A percentile compares a stretch with the other conserved stretches of the same genome.
Conservation (phyloP, 208 protist genomes). For the Acanthamoeba lenticulata region DNA sequence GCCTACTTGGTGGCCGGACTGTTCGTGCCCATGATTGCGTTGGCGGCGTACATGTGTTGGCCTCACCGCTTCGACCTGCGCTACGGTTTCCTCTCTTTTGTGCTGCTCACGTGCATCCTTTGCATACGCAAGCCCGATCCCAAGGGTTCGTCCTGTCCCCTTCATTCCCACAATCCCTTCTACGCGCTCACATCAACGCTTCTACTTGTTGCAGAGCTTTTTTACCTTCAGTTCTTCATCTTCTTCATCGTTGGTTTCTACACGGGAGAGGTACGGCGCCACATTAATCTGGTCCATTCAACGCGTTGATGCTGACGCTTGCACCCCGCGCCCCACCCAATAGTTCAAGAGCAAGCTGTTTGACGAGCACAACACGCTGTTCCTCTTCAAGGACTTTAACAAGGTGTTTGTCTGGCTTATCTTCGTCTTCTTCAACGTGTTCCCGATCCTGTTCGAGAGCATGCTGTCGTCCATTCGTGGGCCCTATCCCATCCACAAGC, state of each 20-base stretch:
- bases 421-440: slow-evolving; percentile 53
- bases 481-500: slow-evolving; percentile 55
- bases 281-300: neutral
- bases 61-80: neutral
- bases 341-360: slow-evolving; percentile 60
- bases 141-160: neutral
- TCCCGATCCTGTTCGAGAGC: slow-evolving; percentile 49
- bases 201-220: neutral
- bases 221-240: slow-evolving; percentile 60
- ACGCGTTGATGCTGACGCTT: neutral
- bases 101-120: neutral
- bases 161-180: neutral
- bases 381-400: slow-evolving; percentile 31
- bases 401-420: slow-evolving; percentile 11
- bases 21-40: neutral
- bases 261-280: neutral
- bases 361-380: slow-evolving; percentile 51
- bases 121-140: slow-evolving; percentile 53
- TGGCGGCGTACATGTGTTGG: slow-evolving; percentile 13
- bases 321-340: too few relatives aligned
- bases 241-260: slow-evolving; percentile 47
- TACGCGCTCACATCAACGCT: neutral
- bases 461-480: slow-evolving; percentile 36
- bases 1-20: slow-evolving; percentile 4
- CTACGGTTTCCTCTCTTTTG: neutral